Evolutionary conservation across 257 asterid genomes (phyloP).

Genomic region (Petunia secreta): DNA sequence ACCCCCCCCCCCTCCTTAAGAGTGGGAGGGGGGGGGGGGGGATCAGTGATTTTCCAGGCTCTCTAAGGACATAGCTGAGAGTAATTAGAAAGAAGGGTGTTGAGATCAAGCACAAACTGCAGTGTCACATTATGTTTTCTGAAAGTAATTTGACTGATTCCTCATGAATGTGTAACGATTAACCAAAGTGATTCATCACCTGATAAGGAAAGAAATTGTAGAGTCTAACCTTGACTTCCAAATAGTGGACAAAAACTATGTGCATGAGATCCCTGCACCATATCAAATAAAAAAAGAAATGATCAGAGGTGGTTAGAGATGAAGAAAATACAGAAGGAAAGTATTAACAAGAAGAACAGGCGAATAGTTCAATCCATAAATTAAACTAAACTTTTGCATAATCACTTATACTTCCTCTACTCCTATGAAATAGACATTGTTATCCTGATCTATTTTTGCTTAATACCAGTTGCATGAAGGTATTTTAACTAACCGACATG

Average conservation of each 20-base stretch:
- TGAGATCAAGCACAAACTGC: slow-evolving; percentile 17
- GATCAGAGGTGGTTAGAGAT: slow-evolving; percentile 19
- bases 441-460: slow-evolving; percentile 10
- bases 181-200: background rate
- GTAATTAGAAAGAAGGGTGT: background rate
- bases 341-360: background rate
- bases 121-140: background rate
- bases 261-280: slow-evolving; percentile 96
- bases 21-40: background rate
- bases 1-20: background rate
- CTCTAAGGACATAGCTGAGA: background rate
- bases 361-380: slow-evolving; percentile 3
- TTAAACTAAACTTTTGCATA: background rate
- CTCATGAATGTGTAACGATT: slow-evolving; percentile 2
- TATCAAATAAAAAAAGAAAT: slow-evolving; percentile 34
- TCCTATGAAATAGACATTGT: slow-evolving; percentile 17
- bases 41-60: background rate
- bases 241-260: slow-evolving; percentile 95
- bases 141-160: slow-evolving; percentile 12
- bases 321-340: background rate
- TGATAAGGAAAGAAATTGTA: slow-evolving; percentile 16
- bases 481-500: background rate
- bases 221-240: slow-evolving; percentile 91
- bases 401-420: slow-evolving; percentile 2
- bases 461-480: background rate